Percentiles rank a stretch among this genome's conserved stretches.
Evolutionary conservation across 768 basidiomycete species (phyloP).

Genomic region (Phaeotremella fagi): DNA sequence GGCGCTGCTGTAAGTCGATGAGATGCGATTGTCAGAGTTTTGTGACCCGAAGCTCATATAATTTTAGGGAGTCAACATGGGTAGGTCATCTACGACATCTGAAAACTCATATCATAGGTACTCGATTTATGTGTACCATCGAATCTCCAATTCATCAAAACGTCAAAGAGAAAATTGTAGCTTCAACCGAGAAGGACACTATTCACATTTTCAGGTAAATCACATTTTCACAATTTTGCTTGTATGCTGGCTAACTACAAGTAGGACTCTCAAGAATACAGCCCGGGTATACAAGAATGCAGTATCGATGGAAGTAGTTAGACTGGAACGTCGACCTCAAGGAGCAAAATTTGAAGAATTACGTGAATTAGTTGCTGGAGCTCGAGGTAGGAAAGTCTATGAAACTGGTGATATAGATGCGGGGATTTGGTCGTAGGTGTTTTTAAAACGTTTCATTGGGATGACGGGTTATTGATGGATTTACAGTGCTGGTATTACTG

Average conservation of each 20-base stretch:
- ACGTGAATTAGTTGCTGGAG: constrained; percentile 56
- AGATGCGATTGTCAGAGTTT: neutral
- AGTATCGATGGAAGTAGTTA: constrained; percentile 77
- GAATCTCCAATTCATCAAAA: constrained; percentile 84
- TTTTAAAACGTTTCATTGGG: too few species aligned
- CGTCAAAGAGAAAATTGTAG: constrained; percentile 85
- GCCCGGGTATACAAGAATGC: constrained; percentile 55
- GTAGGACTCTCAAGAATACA: constrained; percentile 27
- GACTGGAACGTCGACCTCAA: constrained; percentile 70
- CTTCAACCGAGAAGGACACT: constrained; percentile 71
- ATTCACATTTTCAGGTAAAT: constrained; percentile 74
- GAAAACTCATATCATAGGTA: constrained; percentile 50
- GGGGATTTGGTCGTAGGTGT: constrained; percentile 66
- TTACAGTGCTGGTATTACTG: constrained; percentile 42
- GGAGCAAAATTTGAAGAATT: constrained; percentile 85
- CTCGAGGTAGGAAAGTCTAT: constrained; percentile 54
- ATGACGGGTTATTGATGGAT: neutral
- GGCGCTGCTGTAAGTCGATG: constrained; percentile 67
- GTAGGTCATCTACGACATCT: constrained; percentile 27
- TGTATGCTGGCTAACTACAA: neutral
- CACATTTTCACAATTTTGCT: neutral
- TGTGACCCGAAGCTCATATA: neutral
- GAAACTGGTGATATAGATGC: constrained; percentile 78
- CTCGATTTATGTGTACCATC: constrained; percentile 86
- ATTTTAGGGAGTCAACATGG: constrained; percentile 79